Evolutionary conservation across 306 rosid species (phyloP).

Genomic region (Prunus salicina): DNA sequence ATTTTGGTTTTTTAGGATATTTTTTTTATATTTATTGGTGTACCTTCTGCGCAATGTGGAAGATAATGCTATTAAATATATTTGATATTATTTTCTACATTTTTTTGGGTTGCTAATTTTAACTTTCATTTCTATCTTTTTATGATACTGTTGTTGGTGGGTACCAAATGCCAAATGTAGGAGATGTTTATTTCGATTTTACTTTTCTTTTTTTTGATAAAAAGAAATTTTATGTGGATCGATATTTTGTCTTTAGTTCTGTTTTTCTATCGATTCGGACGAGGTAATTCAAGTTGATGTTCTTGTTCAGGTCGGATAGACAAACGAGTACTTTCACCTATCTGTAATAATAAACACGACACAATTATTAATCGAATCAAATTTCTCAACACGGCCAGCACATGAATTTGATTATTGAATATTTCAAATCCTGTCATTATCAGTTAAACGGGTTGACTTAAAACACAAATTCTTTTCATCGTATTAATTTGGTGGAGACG

Average conservation of each 20-base stretch:
- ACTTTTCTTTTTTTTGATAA: too few species aligned
- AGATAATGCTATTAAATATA: neutral
- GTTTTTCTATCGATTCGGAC: neutral
- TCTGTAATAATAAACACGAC: too few species aligned
- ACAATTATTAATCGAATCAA: too few species aligned
- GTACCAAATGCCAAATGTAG: neutral
- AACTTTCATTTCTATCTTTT: neutral
- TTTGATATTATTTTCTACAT: too few species aligned
- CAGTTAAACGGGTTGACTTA: neutral
- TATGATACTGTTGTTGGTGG: neutral
- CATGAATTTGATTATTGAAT: neutral
- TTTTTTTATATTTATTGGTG: neutral
- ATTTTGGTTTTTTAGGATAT: neutral
- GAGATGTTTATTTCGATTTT: neutral
- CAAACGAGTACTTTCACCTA: too few species aligned
- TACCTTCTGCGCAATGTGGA: neutral
- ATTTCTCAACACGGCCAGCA: neutral
- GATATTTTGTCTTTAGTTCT: neutral
- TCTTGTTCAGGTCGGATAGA: too few species aligned
- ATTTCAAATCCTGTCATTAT: neutral
- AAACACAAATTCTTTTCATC: neutral
- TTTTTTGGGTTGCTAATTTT: neutral
- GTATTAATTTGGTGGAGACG: neutral
- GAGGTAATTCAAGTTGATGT: too few species aligned
- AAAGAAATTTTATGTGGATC: too few species aligned